Conservation (phyloP, 331 rosid species). For the Quercus tomentella region DNA sequence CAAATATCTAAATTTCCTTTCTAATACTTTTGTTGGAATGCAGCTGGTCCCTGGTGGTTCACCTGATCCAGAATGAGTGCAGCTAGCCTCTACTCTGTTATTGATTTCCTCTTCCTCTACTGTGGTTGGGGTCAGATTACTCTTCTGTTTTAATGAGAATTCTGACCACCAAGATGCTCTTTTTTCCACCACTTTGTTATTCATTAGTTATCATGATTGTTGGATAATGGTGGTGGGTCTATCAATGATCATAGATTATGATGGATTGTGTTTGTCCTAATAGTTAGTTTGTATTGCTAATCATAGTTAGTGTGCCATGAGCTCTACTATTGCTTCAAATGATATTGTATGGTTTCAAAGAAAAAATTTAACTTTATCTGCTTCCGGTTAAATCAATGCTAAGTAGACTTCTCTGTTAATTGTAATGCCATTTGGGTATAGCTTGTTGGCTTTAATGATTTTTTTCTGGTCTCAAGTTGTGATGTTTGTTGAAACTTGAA, state of each 20-base stretch:
- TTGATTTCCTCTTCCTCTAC: neutral
- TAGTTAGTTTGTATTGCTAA: neutral
- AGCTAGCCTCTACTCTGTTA: neutral
- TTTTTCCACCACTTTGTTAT: conserved; percentile 1
- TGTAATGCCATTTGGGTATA: too few relatives aligned
- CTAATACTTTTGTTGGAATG: conserved; percentile 22
- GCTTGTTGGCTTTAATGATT: too few relatives aligned
- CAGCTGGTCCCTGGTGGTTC: conserved; percentile 98
- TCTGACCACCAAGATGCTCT: conserved; percentile 20
- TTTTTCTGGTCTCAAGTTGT: too few relatives aligned
- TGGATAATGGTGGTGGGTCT: conserved; percentile 3
- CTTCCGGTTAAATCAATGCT: neutral
- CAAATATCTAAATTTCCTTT: neutral
- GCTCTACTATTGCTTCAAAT: neutral
- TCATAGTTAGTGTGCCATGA: neutral
- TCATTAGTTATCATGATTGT: conserved; percentile 22
- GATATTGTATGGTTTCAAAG: neutral
- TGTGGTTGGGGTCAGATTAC: conserved; percentile 20
- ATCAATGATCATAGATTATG: neutral
- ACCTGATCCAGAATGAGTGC: conserved; percentile 76
- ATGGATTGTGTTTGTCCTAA: neutral
- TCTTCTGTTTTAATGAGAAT: conserved; percentile 33
- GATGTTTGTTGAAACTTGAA: too few relatives aligned
- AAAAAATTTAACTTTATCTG: neutral
- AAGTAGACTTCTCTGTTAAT: neutral